Percentiles rank a stretch among this genome's conserved stretches.
These are phyloP conservation scores for Vitis hybrid DNA, from an alignment of 177 flowering plant species.

Conservation along the genomic window DNA sequence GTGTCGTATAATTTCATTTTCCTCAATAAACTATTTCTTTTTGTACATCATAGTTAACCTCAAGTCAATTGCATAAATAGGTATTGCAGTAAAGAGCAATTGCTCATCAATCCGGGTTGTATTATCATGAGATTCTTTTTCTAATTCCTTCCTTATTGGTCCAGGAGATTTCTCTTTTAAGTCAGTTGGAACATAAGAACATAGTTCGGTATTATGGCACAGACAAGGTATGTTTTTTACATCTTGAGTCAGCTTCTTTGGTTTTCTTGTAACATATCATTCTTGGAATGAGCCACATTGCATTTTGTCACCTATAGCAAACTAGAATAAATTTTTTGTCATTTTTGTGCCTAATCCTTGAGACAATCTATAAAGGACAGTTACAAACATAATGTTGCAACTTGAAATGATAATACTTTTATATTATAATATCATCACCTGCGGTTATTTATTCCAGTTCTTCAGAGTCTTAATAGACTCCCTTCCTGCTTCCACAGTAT, in stretches of 20 bases:
- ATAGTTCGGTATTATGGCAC: conserved; percentile 81
- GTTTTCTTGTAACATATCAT: not conserved
- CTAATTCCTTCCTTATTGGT: conserved; percentile 6
- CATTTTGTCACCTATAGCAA: not conserved
- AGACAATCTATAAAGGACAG: no score
- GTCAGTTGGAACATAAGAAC: conserved; percentile 78
- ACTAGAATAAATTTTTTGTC: fast-evolving
- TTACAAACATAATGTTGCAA: no score
- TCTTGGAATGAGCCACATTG: not conserved
- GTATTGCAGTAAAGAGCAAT: not conserved
- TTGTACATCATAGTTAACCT: not conserved
- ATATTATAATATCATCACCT: no score
- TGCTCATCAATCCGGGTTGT: not conserved
- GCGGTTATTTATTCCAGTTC: no score
- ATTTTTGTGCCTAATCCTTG: not conserved
- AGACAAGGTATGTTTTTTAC: conserved; percentile 48
- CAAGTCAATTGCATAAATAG: no score
- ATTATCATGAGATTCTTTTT: not conserved
- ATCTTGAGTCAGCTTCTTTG: not conserved
- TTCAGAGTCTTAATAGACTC: no score
- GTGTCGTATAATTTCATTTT: no score
- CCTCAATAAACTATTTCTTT: not conserved
- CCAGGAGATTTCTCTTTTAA: conserved; percentile 76
- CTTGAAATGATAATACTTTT: no score
- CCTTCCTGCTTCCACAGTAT: no score